Evolutionary conservation across 2,329 filamentous ascomycete species (phyloP).

Genomic region (Herpomyces periplanetae): DNA sequence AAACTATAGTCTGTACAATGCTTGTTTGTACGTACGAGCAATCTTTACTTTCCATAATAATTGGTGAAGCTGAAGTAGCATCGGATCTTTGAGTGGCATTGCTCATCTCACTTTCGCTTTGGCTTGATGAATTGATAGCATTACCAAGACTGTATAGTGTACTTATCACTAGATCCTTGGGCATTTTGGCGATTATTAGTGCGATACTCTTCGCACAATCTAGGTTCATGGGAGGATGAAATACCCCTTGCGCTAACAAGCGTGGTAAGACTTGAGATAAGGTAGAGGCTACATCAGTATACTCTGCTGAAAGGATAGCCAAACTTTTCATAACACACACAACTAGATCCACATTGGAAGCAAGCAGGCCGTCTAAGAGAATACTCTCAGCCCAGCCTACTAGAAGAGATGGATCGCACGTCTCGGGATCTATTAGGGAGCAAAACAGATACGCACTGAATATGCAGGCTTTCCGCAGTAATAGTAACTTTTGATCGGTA

Average conservation of each 20-base stretch:
- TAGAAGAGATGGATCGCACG: constrained; percentile 35
- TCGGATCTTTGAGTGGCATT: background rate
- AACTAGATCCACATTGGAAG: constrained; percentile 37
- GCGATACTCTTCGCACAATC: constrained; percentile 56
- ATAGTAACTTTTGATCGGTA: constrained; percentile 53
- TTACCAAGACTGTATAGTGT: constrained; percentile 91
- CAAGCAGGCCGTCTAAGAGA: constrained; percentile 35
- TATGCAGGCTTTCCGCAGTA: constrained; percentile 43
- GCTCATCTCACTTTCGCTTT: constrained; percentile 36
- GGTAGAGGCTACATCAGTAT: constrained; percentile 26
- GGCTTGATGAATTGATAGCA: constrained; percentile 18
- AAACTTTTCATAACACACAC: constrained; percentile 39
- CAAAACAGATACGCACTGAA: constrained; percentile 58
- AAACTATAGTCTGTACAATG: constrained; percentile 75
- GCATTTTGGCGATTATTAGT: constrained; percentile 36
- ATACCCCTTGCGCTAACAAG: constrained; percentile 49
- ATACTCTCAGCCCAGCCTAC: constrained; percentile 56
- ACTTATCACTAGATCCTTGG: constrained; percentile 70
- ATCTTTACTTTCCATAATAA: background rate
- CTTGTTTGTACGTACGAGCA: constrained; percentile 6
- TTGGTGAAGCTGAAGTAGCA: background rate
- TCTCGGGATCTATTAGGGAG: constrained; percentile 36
- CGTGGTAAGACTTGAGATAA: constrained; percentile 42
- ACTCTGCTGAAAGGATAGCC: constrained; percentile 37
- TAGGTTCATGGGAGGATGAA: constrained; percentile 23